Conservation (phyloP, 345 rosid genomes). For the Rhodomyrtus tomentosa region DNA sequence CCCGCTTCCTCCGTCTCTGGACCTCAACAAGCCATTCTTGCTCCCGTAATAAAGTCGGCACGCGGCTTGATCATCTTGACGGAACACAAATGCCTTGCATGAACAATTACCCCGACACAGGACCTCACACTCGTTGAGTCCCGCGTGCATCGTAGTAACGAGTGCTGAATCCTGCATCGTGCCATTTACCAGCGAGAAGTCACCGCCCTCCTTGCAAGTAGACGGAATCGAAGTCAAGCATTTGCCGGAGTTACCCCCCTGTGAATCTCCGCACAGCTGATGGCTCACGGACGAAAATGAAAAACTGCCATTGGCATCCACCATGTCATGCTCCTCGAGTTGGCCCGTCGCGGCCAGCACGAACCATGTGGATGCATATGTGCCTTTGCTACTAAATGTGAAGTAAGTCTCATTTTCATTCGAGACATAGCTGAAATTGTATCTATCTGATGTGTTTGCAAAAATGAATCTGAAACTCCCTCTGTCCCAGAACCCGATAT, state of each 20-base stretch:
- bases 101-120: background rate
- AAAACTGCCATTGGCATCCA: background rate
- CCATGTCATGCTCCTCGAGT: conserved; percentile 1
- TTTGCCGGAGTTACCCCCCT: background rate
- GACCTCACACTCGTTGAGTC: background rate
- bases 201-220: background rate
- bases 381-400: background rate
- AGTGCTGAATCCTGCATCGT: background rate
- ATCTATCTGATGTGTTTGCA: background rate
- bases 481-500: conserved; percentile 5
- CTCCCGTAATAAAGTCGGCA: background rate
- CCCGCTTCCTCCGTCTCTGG: background rate
- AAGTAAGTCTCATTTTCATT: conserved; percentile 8
- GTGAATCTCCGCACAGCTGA: background rate
- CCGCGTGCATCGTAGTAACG: background rate
- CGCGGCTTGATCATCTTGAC: background rate
- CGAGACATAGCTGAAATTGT: background rate
- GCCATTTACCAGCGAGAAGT: background rate
- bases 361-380: background rate
- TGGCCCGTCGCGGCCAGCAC: conserved; percentile 2
- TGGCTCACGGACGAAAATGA: background rate
- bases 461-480: background rate
- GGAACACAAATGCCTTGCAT: background rate
- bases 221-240: background rate
- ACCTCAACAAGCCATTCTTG: background rate